These are phyloP conservation scores for Pseudogymnoascus sp. DNA, from an alignment of 2,329 filamentous ascomycete genomes.

Conservation along the genomic window DNA sequence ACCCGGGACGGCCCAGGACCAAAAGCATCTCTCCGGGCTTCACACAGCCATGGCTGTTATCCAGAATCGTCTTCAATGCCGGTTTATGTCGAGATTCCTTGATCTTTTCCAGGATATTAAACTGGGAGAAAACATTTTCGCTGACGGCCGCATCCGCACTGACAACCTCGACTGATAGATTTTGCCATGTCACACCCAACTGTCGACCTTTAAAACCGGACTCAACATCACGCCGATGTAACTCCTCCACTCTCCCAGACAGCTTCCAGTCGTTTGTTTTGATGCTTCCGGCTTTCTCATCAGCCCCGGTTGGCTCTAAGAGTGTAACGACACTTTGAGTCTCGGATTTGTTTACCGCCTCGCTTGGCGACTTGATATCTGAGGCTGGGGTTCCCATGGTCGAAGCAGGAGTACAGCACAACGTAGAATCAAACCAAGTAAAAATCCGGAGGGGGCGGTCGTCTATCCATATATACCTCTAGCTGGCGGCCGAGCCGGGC, in stretches of 20 bases:
- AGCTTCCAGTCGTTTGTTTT: neutral
- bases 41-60: slow-evolving; percentile 61
- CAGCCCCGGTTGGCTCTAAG: neutral
- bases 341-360: neutral
- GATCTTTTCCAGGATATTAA: slow-evolving; percentile 48
- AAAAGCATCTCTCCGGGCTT: slow-evolving; percentile 68
- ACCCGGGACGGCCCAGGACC: slow-evolving; percentile 61
- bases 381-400: neutral
- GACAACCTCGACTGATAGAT: slow-evolving; percentile 28
- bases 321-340: neutral
- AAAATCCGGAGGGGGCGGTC: neutral
- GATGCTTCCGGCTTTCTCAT: neutral
- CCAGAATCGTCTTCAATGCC: slow-evolving; percentile 58
- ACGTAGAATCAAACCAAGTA: neutral
- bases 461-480: neutral
- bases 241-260: neutral
- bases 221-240: neutral
- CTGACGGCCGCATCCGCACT: slow-evolving; percentile 27
- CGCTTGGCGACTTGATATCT: neutral
- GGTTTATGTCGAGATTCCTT: slow-evolving; percentile 49
- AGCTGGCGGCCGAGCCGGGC: neutral
- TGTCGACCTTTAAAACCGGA: neutral
- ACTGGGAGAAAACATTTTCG: slow-evolving; percentile 57
- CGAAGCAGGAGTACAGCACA: neutral
- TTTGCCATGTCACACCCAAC: slow-evolving; percentile 28